phyloP scores from a whole-genome alignment of 768 basidiomycete genomes.

The Paxillus ammoniavirescens region DNA sequence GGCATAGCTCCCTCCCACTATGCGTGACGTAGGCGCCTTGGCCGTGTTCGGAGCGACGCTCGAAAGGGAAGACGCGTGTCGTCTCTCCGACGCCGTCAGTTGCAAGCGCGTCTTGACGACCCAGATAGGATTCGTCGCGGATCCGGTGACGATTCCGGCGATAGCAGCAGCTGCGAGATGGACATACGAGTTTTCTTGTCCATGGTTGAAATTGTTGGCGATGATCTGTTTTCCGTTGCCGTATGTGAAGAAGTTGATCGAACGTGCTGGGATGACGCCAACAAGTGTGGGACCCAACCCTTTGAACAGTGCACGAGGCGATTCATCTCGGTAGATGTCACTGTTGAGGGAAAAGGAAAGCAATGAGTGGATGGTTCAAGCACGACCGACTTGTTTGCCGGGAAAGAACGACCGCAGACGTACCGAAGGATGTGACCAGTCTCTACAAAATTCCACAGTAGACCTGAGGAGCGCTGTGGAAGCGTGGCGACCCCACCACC shows the following conservation, averaged over 20 bases:
- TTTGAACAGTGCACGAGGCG: conserved; percentile 86
- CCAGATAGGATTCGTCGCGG: conserved; percentile 98
- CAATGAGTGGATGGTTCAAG: not conserved
- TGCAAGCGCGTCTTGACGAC: conserved; percentile 98
- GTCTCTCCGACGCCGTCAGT: conserved; percentile 45
- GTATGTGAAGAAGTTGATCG: conserved; percentile 97
- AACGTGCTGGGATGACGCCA: conserved; percentile 92
- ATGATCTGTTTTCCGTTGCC: conserved; percentile 95
- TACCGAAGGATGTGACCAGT: conserved; percentile 88
- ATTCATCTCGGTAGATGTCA: conserved; percentile 87
- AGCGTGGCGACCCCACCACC: conserved; percentile 32
- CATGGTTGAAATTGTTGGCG: conserved; percentile 71
- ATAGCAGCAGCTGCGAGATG: conserved; percentile 84
- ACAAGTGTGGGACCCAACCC: conserved; percentile 94
- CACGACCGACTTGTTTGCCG: no score
- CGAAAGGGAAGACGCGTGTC: conserved; percentile 8
- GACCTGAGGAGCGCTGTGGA: conserved; percentile 41
- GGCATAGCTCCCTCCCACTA: conserved; percentile 52
- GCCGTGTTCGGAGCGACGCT: not conserved
- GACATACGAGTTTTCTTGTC: conserved; percentile 79
- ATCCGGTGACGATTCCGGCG: conserved; percentile 84
- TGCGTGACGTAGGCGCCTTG: conserved; percentile 18
- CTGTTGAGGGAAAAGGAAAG: conserved; percentile 36
- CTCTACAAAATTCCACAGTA: conserved; percentile 93
- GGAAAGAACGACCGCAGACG: not conserved